Evolutionary conservation across 306 rosid genomes (phyloP).

Genomic region (Biancaea sappan): DNA sequence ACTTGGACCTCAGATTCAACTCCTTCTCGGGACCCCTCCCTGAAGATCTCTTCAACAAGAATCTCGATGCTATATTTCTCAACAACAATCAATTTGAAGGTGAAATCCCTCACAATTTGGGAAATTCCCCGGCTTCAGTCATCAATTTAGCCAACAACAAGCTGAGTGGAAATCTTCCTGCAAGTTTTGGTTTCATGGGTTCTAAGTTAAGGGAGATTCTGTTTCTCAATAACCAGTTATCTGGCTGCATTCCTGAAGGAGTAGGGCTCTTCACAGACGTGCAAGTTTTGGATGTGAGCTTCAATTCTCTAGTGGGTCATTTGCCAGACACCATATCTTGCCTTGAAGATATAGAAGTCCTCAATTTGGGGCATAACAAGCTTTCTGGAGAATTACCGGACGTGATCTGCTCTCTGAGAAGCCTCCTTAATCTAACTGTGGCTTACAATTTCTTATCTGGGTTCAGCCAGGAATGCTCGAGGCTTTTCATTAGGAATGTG

Average conservation of each 20-base stretch:
- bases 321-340: conserved; percentile 89
- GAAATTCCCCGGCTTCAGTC: conserved; percentile 93
- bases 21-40: conserved; percentile 74
- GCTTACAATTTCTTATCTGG: conserved; percentile 97
- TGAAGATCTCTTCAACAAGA: conserved; percentile 62
- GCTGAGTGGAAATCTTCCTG: conserved; percentile 74
- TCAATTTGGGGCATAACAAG: conserved; percentile 82
- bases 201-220: conserved; percentile 76
- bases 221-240: conserved; percentile 79
- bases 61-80: conserved; percentile 83
- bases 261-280: conserved; percentile 84
- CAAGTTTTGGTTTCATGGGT: conserved; percentile 77
- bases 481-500: conserved; percentile 57
- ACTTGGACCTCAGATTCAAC: conserved; percentile 91
- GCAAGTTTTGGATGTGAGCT: conserved; percentile 90
- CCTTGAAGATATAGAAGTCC: conserved; percentile 72
- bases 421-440: conserved; percentile 75
- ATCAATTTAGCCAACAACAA: conserved; percentile 84
- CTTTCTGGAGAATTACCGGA: conserved; percentile 92
- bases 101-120: conserved; percentile 77
- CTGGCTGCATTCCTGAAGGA: conserved; percentile 94
- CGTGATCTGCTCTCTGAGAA: conserved; percentile 65
- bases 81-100: conserved; percentile 87
- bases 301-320: conserved; percentile 82
- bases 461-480: conserved; percentile 76